Percentiles rank a stretch among this genome's conserved stretches.
Conservation (phyloP, 2,329 filamentous ascomycete species). For the Elsinoe fawcettii region DNA sequence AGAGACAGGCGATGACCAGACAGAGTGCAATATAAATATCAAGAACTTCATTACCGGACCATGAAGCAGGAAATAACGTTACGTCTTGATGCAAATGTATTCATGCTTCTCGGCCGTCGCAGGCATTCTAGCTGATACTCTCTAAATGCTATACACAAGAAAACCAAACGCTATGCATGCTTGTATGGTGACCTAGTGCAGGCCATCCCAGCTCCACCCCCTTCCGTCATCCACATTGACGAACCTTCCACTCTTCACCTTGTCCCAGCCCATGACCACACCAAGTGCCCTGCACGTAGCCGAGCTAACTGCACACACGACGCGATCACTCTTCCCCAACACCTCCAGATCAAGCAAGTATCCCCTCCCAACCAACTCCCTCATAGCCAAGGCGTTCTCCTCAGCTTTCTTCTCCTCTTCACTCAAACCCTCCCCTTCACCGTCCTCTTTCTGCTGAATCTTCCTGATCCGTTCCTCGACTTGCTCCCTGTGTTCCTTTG, state of each 20-base stretch:
- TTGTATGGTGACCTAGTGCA: constrained; percentile 6
- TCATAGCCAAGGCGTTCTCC: constrained; percentile 52
- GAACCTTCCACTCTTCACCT: constrained; percentile 56
- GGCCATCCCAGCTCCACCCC: constrained; percentile 30
- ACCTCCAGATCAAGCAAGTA: constrained; percentile 77
- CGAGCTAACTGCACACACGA: constrained; percentile 70
- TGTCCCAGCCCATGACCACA: constrained; percentile 83
- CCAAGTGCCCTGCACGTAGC: constrained; percentile 61
- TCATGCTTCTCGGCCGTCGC: neutral
- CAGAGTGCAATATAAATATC: too few relatives aligned
- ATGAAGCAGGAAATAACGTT: neutral
- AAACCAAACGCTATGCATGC: constrained; percentile 2
- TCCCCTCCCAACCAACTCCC: constrained; percentile 68
- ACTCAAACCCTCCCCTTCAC: constrained; percentile 20
- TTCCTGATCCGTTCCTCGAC: constrained; percentile 10
- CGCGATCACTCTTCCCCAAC: constrained; percentile 56
- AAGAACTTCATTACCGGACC: neutral
- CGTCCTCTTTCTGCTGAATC: constrained; percentile 12
- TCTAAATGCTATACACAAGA: neutral
- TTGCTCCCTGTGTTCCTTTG: constrained; percentile 8
- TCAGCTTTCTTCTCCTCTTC: constrained; percentile 32
- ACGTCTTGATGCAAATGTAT: neutral
- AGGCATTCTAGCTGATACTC: neutral
- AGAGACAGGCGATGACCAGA: too few relatives aligned
- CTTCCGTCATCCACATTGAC: constrained; percentile 66